Conservation (phyloP, 257 asterid species). For the Haberlea rhodopensis region DNA sequence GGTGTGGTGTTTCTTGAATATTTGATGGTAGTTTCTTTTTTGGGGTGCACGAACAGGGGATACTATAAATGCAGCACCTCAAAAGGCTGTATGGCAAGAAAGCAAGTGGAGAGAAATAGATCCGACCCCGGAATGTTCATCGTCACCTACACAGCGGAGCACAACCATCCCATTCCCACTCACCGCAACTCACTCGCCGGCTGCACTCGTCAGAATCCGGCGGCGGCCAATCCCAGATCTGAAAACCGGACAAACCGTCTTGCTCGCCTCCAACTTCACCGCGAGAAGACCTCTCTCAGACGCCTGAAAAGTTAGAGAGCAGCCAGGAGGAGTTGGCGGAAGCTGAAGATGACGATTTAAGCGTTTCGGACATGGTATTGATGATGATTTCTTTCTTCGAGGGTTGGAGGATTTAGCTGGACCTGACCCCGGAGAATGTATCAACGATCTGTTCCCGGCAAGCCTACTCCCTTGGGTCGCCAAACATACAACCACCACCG, state of each 20-base stretch:
- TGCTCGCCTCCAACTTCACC: constrained; percentile 47
- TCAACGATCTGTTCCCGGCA: neutral
- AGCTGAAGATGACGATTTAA: constrained; percentile 17
- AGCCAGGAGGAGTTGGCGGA: constrained; percentile 40
- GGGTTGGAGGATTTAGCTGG: constrained; percentile 40
- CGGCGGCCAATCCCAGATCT: constrained; percentile 32
- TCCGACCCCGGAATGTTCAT: constrained; percentile 92
- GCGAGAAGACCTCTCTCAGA: constrained; percentile 34
- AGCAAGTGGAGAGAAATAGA: constrained; percentile 94
- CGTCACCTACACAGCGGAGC: constrained; percentile 86
- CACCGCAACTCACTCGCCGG: constrained; percentile 95
- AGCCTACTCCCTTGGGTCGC: neutral
- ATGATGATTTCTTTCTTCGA: constrained; percentile 47
- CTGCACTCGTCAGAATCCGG: constrained; percentile 63
- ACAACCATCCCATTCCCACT: constrained; percentile 89
- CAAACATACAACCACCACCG: constrained; percentile 1
- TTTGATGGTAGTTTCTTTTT: constrained; percentile 5
- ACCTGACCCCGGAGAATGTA: neutral
- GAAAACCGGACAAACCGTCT: constrained; percentile 42
- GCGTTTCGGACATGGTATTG: constrained; percentile 22
- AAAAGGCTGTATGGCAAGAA: constrained; percentile 87
- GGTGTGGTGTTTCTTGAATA: neutral
- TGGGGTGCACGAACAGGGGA: constrained; percentile 49
- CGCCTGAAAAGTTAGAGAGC: constrained; percentile 50
- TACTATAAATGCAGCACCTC: constrained; percentile 94